These are phyloP conservation scores for Aspergillus neotritici DNA, from an alignment of 2,329 filamentous ascomycete genomes.

Conservation along the genomic window DNA sequence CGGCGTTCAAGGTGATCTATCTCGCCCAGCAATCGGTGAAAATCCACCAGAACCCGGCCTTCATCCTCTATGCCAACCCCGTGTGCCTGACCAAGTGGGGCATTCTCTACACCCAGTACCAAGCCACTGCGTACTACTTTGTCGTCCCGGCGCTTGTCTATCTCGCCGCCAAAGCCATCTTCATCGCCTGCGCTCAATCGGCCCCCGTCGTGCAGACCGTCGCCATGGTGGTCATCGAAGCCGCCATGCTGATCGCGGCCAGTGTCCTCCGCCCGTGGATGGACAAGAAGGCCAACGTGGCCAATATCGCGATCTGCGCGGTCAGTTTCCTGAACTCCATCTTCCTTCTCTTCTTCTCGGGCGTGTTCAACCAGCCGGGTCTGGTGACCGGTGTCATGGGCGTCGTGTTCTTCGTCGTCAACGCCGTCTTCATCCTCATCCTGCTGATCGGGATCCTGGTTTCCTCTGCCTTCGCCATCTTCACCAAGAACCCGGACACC, in stretches of 20 bases:
- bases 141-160: slow-evolving; percentile 74
- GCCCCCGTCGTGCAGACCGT: slow-evolving; percentile 69
- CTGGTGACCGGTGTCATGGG: slow-evolving; percentile 83
- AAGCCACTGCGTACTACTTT: slow-evolving; percentile 90
- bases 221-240: slow-evolving; percentile 76
- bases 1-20: slow-evolving; percentile 77
- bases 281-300: slow-evolving; percentile 96
- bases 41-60: slow-evolving; percentile 92
- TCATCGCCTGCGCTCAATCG: slow-evolving; percentile 73
- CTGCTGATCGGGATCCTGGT: slow-evolving; percentile 75
- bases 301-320: slow-evolving; percentile 85
- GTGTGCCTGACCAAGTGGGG: slow-evolving; percentile 93
- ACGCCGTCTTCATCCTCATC: slow-evolving; percentile 74
- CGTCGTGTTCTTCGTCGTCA: slow-evolving; percentile 80
- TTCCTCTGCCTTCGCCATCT: slow-evolving; percentile 68
- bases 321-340: slow-evolving; percentile 88
- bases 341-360: slow-evolving; percentile 81
- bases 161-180: slow-evolving; percentile 75
- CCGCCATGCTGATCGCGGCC: slow-evolving; percentile 67
- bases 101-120: slow-evolving; percentile 94
- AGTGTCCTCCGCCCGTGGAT: slow-evolving; percentile 86
- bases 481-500: slow-evolving; percentile 87
- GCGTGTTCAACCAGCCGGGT: slow-evolving; percentile 74
- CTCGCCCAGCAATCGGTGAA: slow-evolving; percentile 79
- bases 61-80: slow-evolving; percentile 91